A percentile compares a stretch with the other conserved stretches of the same genome.
phyloP scores from a whole-genome alignment of 148 eudicot genomes.

The Chenopodium formosanum region DNA sequence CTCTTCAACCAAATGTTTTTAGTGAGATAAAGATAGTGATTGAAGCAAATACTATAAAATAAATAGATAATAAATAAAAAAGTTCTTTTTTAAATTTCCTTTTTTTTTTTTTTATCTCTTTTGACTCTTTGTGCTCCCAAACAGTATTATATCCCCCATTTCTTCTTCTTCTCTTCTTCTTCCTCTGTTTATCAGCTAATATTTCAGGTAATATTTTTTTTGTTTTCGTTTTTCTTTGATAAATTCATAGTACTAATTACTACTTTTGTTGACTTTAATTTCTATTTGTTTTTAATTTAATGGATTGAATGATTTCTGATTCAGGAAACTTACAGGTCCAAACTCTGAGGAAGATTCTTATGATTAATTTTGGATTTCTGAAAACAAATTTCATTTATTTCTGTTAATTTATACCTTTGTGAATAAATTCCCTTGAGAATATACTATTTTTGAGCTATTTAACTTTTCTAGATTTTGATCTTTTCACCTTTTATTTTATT shows the following conservation, averaged over 20 bases:
- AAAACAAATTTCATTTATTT: not conserved
- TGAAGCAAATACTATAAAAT: too few relatives aligned
- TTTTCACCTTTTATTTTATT: not conserved
- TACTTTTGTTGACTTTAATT: conserved; percentile 1
- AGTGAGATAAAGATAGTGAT: not conserved
- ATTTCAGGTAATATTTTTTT: not conserved
- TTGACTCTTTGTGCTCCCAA: not conserved
- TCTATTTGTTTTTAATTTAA: not conserved
- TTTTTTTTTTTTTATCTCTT: too few relatives aligned
- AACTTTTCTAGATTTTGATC: not conserved
- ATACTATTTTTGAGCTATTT: not conserved
- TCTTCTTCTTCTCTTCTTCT: not conserved
- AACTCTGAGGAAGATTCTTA: conserved; percentile 25
- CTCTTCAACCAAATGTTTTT: not conserved
- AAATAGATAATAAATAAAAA: too few relatives aligned
- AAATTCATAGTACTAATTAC: not conserved
- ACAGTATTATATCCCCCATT: not conserved
- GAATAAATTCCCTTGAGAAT: not conserved
- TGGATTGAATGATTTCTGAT: not conserved
- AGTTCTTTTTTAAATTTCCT: too few relatives aligned
- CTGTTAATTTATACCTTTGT: not conserved
- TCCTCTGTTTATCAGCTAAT: not conserved
- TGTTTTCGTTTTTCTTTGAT: not conserved
- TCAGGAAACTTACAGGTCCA: not conserved
- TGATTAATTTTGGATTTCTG: not conserved